Evolutionary conservation across 2,329 filamentous ascomycete genomes (phyloP).

Genomic region (Pseudohalonectria lignicola): DNA sequence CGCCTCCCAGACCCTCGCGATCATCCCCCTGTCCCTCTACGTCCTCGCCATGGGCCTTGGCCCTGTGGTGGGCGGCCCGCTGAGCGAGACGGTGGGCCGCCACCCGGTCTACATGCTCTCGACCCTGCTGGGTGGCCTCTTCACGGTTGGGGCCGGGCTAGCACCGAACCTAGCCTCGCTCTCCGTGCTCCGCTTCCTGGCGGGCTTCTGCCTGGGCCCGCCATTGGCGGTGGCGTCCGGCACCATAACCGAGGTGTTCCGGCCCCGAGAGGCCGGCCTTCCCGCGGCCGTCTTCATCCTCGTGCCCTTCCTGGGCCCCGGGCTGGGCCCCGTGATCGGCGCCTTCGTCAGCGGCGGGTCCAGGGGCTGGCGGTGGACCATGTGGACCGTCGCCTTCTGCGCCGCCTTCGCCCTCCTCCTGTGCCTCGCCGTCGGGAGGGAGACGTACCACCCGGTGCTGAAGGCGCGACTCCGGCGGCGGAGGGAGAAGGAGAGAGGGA

Average conservation of each 20-base stretch:
- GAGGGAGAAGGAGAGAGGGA: slow-evolving; percentile 22
- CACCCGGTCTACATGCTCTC: slow-evolving; percentile 36
- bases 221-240: slow-evolving; percentile 37
- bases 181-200: slow-evolving; percentile 43
- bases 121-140: slow-evolving; percentile 37
- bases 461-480: slow-evolving; percentile 23
- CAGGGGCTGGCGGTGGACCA: slow-evolving; percentile 43
- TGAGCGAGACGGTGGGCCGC: slow-evolving; percentile 48
- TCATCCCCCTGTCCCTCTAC: slow-evolving; percentile 50
- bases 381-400: slow-evolving; percentile 39
- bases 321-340: slow-evolving; percentile 36
- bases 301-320: slow-evolving; percentile 41
- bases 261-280: slow-evolving; percentile 25
- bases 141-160: slow-evolving; percentile 43
- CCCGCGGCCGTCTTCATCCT: slow-evolving; percentile 34
- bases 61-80: slow-evolving; percentile 45
- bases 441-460: slow-evolving; percentile 46
- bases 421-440: slow-evolving; percentile 29
- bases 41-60: slow-evolving; percentile 49
- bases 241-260: slow-evolving; percentile 36
- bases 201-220: slow-evolving; percentile 38
- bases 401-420: slow-evolving; percentile 22
- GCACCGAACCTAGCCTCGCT: slow-evolving; percentile 37
- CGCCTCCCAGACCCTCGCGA: slow-evolving; percentile 40
- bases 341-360: slow-evolving; percentile 31